Evolutionary conservation across 2,329 filamentous ascomycete genomes (phyloP), one percentile per base, ranked within the genome.

Genomic region (Pseudocercospora fuligena): DNA sequence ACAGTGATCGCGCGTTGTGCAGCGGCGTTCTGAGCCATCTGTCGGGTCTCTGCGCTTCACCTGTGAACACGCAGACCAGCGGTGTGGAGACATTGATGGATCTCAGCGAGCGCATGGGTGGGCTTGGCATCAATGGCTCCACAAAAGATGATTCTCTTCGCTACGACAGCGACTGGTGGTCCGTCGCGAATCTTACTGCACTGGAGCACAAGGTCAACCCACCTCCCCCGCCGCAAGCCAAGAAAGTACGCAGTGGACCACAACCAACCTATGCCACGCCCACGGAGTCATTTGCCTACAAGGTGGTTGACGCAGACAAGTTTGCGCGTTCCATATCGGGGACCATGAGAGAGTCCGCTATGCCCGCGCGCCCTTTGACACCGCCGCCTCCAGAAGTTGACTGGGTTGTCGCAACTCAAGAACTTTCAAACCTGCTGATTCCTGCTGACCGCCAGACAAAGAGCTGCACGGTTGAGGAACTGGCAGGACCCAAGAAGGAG

Each of bases 1-100:
- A 99, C 76, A 97, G 94, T 76, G 92, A 99, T 79, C 88, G 94
- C 66, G 95, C 95, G 8, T 82, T 99, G 58, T 90, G 87, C 61
- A 97, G 93, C 36, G 95, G 95, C 53, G 90, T 97, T 2, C 82
- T 97, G 65, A 97, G 94, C 77, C 95, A 99, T 79, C 78, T 99
- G 19, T 92, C 92, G 72, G 95, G 94, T 5, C 85, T 99, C 46
- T 89, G 88, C 66, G 70, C 64, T 21, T 63, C 60, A 60, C 69
- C 66, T 40, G 59, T 68, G 33, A 56, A 59, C 5, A n/a, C 60
- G 14, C 14, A 62, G 27, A 61, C 62, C 12, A 49, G 64, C 27
- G 69, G 33, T 29, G 40, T 65, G 6, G 66, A 65, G 8, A 58
- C 61, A 40, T 59, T 72, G 5, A 67, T 69, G 64, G 65, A 65